phyloP scores from a whole-genome alignment of 176 grass and related monocot genomes.

The Oryza coarctata region DNA sequence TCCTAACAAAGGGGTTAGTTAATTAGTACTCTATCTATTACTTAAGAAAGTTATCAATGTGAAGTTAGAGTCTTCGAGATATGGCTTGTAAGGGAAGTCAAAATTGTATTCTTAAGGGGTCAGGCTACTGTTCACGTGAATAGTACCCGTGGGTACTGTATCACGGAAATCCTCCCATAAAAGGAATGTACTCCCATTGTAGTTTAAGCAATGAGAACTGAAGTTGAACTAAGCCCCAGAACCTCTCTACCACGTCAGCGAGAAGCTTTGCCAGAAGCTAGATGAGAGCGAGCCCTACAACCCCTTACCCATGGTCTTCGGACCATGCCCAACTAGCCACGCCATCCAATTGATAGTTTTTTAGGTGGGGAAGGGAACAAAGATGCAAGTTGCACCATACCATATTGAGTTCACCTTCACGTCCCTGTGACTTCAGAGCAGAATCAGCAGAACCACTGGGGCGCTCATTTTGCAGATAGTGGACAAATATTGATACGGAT shows the following conservation, averaged over 20 bases:
- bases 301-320: background rate
- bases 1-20: background rate
- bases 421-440: slow-evolving; percentile 57
- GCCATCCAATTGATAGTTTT: background rate
- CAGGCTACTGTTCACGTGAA: no score
- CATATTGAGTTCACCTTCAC: slow-evolving; percentile 68
- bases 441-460: slow-evolving; percentile 47
- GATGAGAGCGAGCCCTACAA: background rate
- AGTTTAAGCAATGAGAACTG: no score
- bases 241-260: no score
- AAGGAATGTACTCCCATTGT: no score
- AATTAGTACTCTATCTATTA: background rate
- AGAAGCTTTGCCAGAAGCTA: no score
- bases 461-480: slow-evolving; percentile 75
- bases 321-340: background rate
- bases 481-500: slow-evolving; percentile 93
- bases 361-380: background rate
- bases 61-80: no score
- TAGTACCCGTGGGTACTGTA: background rate
- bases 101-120: background rate
- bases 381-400: slow-evolving; percentile 47
- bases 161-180: background rate
- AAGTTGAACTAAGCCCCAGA: no score
- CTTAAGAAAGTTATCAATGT: no score
- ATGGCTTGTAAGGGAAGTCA: background rate